Conservation (phyloP, 2,329 filamentous ascomycete genomes). For the Alternaria sp. region DNA sequence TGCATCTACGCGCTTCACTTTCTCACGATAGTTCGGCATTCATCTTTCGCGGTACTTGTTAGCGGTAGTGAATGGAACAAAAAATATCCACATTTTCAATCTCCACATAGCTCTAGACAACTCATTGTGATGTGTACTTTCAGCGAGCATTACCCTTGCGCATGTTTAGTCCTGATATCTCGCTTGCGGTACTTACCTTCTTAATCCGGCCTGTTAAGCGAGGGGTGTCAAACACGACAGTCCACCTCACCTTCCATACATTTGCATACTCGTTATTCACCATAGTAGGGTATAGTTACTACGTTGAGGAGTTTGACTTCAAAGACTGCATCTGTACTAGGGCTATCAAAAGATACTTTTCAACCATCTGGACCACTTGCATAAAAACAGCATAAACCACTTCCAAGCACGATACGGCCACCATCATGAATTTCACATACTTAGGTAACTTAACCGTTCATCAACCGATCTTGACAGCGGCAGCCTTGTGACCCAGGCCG, state of each 20-base stretch:
- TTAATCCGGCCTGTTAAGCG: background rate
- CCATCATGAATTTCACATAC: background rate
- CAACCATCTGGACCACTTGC: background rate
- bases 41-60: background rate
- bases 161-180: background rate
- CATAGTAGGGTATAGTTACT: background rate
- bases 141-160: background rate
- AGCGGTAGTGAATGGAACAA: background rate
- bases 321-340: background rate
- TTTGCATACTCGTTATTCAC: background rate
- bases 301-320: background rate
- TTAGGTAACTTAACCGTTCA: background rate
- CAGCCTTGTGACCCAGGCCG: background rate
- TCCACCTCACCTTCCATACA: background rate
- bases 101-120: background rate
- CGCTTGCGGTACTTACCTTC: background rate
- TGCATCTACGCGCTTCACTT: background rate
- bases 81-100: background rate
- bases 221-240: background rate
- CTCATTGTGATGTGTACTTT: background rate
- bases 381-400: background rate
- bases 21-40: background rate
- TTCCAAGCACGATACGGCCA: background rate
- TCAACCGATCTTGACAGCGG: background rate
- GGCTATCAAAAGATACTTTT: background rate